Evolutionary conservation across 2,329 filamentous ascomycete genomes (phyloP), one percentile per base, ranked within the genome.

Genomic region (Cladosporium halotolerans): DNA sequence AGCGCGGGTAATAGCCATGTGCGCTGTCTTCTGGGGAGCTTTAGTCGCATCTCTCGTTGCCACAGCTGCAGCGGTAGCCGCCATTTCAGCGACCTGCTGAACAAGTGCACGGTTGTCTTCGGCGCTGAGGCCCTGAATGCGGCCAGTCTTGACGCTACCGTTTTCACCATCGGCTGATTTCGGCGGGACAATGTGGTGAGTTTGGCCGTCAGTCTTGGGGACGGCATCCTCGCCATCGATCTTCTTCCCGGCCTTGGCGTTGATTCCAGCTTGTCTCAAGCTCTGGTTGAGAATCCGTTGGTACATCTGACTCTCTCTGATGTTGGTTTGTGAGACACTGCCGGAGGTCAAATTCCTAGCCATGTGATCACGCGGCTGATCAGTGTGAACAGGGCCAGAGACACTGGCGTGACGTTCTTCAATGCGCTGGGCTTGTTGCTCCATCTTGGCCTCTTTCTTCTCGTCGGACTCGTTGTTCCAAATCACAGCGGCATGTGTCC

Each of bases 401-500:
- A 49, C 43, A 46, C 53, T 54, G 23, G 32, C 38, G 32, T 60
- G 55, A 23, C 51, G 54, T 18, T 56, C 45, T 40, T 57, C 71
- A 19, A 58, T 28, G 45, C 55, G 53, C 45, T 60, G 44, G 7
- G 63, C 60, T 19, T 64, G 58, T 55, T 73, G 68, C 44, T 75
- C 72, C 38, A 65, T 58, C 56, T 66, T 69, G 16, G 60, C 64
- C 1, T 66, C 49, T 62, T 73, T 76, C 68, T 77, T 77, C 57
- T 78, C 75, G 53, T 78, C 76, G 1, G 72, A 62, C 58, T 96
- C 91, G 8, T 81, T 86, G 63, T 90, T 93, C 93, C 93, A 99
- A 60, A 99, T 99, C 43, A 96, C 87, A 4, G 95, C 91, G 3
- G 93, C 93, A 67, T 99, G 93, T 0, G 93, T 99, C 58, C 93